A percentile compares a stretch with the other conserved stretches of the same genome.
Conservation (phyloP, 495 filamentous ascomycete species). For the Xylaria venustula region DNA sequence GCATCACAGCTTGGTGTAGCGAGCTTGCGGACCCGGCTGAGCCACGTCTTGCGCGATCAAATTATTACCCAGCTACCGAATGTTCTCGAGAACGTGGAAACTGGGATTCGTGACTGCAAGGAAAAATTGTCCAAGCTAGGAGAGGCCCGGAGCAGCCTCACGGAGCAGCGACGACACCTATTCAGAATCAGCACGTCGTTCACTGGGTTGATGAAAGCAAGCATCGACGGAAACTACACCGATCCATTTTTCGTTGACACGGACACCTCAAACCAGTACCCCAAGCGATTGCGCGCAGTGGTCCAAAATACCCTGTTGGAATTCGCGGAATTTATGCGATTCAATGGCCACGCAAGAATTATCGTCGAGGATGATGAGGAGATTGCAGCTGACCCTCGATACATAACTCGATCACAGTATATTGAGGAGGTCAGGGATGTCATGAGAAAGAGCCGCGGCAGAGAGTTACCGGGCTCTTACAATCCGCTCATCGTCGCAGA, state of each 20-base stretch:
- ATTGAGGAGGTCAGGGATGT: slow-evolving; percentile 31
- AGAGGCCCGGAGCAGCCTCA: slow-evolving; percentile 16
- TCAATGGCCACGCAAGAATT: slow-evolving; percentile 25
- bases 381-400: no score
- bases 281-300: slow-evolving; percentile 32
- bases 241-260: slow-evolving; percentile 21
- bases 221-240: no score
- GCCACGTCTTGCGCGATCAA: no score
- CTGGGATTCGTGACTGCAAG: slow-evolving; percentile 20
- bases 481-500: slow-evolving; percentile 48
- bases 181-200: no score
- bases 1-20: background rate
- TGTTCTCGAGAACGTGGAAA: no score
- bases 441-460: slow-evolving; percentile 31
- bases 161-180: slow-evolving; percentile 47
- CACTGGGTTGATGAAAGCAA: no score
- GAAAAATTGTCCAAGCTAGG: slow-evolving; percentile 25
- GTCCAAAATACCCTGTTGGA: slow-evolving; percentile 30
- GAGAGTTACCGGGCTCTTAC: slow-evolving; percentile 48
- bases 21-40: no score
- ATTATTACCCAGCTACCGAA: no score
- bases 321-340: slow-evolving; percentile 30
- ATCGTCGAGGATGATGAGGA: slow-evolving; percentile 21
- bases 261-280: background rate
- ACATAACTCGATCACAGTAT: slow-evolving; percentile 25